These are phyloP conservation scores for Carex arenaria DNA, from an alignment of 202 grass and related monocot genomes.

Conservation along the genomic window DNA sequence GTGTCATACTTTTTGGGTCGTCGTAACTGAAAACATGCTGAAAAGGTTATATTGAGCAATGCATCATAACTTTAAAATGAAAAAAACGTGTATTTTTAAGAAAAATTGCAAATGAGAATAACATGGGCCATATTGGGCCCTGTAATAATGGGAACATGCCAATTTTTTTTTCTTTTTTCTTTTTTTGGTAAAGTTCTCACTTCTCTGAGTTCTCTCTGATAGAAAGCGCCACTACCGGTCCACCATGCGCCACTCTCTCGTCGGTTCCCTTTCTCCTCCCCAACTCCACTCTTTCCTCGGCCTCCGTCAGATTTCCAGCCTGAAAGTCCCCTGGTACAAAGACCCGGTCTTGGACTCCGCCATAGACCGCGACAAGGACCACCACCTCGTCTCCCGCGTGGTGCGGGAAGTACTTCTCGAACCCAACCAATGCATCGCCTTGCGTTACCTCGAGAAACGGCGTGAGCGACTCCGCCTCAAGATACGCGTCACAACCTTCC, in stretches of 20 bases:
- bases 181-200: background rate
- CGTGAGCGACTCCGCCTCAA: conserved; percentile 53
- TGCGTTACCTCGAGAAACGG: conserved; percentile 75
- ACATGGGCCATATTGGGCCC: background rate
- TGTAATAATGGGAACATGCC: background rate
- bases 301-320: conserved; percentile 28
- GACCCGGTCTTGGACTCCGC: conserved; percentile 50
- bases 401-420: conserved; percentile 74
- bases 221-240: background rate
- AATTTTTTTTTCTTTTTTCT: too few species aligned
- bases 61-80: too few species aligned
- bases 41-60: too few species aligned
- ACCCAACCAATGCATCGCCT: conserved; percentile 38
- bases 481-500: conserved; percentile 50
- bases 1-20: background rate
- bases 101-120: too few species aligned
- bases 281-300: conserved; percentile 23
- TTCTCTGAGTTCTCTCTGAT: background rate
- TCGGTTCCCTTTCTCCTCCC: background rate
- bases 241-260: background rate
- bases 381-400: conserved; percentile 51
- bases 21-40: background rate
- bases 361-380: conserved; percentile 56
- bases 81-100: too few species aligned
- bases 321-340: conserved; percentile 63